phyloP scores from a whole-genome alignment of 2,329 filamentous ascomycete genomes.

The Botrytis hyacinthi region DNA sequence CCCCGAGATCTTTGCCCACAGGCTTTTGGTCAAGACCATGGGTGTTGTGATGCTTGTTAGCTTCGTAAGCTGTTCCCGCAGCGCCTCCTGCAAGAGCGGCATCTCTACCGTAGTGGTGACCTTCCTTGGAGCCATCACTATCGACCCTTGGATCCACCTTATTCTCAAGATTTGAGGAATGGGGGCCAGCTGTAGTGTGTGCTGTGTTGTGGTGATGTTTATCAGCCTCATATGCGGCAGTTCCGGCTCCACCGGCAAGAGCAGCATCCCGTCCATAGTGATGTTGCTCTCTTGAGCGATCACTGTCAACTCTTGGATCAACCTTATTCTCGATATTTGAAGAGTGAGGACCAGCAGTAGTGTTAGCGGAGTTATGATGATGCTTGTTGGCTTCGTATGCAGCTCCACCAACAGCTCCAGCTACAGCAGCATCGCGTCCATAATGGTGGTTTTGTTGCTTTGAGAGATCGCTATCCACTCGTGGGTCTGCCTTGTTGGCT shows the following conservation, averaged over 20 bases:
- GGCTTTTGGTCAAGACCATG: slow-evolving; percentile 19
- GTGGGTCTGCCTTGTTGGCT: slow-evolving; percentile 43
- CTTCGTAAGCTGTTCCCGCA: slow-evolving; percentile 24
- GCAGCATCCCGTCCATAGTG: slow-evolving; percentile 28
- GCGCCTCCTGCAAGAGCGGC: slow-evolving; percentile 21
- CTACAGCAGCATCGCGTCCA: slow-evolving; percentile 26
- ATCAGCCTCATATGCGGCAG: slow-evolving; percentile 9
- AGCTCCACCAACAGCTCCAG: slow-evolving; percentile 22
- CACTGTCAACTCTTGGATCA: slow-evolving; percentile 42
- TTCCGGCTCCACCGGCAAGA: slow-evolving; percentile 22
- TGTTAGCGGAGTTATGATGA: slow-evolving; percentile 20
- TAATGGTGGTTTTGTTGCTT: slow-evolving; percentile 24
- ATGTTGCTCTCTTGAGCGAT: slow-evolving; percentile 26
- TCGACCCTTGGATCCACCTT: slow-evolving; percentile 44
- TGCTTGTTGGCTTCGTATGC: slow-evolving; percentile 20
- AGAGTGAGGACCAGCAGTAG: slow-evolving; percentile 39
- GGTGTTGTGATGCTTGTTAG: slow-evolving; percentile 26
- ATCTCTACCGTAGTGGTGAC: slow-evolving; percentile 27
- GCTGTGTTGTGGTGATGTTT: slow-evolving; percentile 17
- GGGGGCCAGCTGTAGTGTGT: slow-evolving; percentile 39
- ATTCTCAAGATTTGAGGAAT: slow-evolving; percentile 41
- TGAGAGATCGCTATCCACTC: slow-evolving; percentile 36
- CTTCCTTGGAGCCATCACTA: slow-evolving; percentile 22
- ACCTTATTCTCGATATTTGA: slow-evolving; percentile 43
- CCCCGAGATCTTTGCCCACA: slow-evolving; percentile 20